Evolutionary conservation across 164 flowering plant genomes (phyloP).

Genomic region (Euptelea pleiosperma): DNA sequence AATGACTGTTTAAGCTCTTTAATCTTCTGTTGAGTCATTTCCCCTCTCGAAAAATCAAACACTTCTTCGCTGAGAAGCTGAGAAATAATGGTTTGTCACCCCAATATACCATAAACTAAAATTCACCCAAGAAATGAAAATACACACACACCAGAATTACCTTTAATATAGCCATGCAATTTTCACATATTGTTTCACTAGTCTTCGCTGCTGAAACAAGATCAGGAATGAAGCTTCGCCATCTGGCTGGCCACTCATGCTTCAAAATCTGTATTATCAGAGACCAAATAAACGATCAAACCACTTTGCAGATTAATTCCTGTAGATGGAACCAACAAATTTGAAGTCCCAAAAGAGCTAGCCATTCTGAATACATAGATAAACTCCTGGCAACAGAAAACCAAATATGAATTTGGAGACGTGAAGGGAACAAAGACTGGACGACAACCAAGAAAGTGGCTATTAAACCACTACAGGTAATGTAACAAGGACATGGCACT

Average conservation of each 20-base stretch:
- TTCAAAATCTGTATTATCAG: slow-evolving; percentile 65
- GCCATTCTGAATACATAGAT: too few relatives aligned
- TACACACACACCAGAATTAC: slow-evolving; percentile 24
- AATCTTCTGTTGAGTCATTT: slow-evolving; percentile 97
- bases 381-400: too few relatives aligned
- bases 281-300: background rate
- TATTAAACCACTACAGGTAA: too few relatives aligned
- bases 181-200: slow-evolving; percentile 97
- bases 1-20: slow-evolving; percentile 94
- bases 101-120: background rate
- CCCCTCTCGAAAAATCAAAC: slow-evolving; percentile 98
- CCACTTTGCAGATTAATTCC: too few relatives aligned
- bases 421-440: background rate
- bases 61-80: slow-evolving; percentile 99
- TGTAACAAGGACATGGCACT: too few relatives aligned
- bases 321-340: too few relatives aligned
- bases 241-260: slow-evolving; percentile 98
- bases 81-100: background rate
- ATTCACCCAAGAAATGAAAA: background rate
- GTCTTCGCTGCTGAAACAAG: slow-evolving; percentile 95
- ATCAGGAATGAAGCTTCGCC: slow-evolving; percentile 94
- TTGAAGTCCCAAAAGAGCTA: too few relatives aligned
- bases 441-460: background rate
- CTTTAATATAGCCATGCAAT: slow-evolving; percentile 97
- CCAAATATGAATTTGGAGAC: too few relatives aligned